phyloP scores from a whole-genome alignment of 805 yeast species.

The Saccharomycopsis fermentans region DNA sequence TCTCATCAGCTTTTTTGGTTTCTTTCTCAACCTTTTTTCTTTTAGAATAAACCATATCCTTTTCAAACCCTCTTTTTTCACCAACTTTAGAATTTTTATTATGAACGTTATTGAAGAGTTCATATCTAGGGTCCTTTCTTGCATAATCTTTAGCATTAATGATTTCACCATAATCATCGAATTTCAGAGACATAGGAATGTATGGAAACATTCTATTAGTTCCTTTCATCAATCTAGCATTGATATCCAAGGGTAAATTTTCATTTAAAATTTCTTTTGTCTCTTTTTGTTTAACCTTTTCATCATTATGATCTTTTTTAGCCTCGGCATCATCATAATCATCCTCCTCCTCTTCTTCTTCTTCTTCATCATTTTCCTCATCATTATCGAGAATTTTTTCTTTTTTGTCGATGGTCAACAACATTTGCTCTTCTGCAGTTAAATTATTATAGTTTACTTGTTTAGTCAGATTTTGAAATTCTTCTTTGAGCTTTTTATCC shows the following conservation, averaged over 20 bases:
- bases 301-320: constrained; percentile 11
- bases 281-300: constrained; percentile 16
- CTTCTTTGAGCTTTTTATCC: constrained; percentile 27
- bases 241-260: constrained; percentile 27
- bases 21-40: constrained; percentile 1
- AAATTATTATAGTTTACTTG: constrained; percentile 25
- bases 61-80: constrained; percentile 15
- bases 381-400: constrained; percentile 9
- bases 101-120: background rate
- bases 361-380: constrained; percentile 25
- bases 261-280: constrained; percentile 20
- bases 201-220: constrained; percentile 70
- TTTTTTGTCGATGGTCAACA: constrained; percentile 14
- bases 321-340: constrained; percentile 20
- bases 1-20: constrained; percentile 38
- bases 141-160: constrained; percentile 58
- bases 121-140: constrained; percentile 31
- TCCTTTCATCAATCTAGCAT: constrained; percentile 29
- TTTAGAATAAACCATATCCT: constrained; percentile 8
- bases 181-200: constrained; percentile 43
- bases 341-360: constrained; percentile 21
- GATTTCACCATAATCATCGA: constrained; percentile 82
- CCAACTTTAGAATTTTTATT: constrained; percentile 11
- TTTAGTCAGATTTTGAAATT: constrained; percentile 24
- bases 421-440: constrained; percentile 17